Evolutionary conservation across 495 filamentous ascomycete genomes (phyloP), one percentile per base, ranked within the genome.

Genomic region (Halenospora varia): DNA sequence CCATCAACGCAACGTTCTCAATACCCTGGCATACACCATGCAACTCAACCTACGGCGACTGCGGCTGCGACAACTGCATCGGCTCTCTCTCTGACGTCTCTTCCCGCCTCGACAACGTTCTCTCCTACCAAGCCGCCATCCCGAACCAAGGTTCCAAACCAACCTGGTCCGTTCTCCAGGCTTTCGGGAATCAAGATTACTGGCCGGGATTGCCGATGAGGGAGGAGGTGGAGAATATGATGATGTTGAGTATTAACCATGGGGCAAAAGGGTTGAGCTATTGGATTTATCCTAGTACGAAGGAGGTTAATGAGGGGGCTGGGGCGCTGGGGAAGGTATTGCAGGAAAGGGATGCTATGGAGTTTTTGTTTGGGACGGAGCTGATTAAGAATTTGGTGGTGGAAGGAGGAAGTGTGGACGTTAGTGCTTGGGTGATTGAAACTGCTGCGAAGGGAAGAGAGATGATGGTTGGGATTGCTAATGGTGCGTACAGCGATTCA

Each of bases 31-130:
- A 67, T 29, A 85, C 81, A 0, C 65, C 66, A 0, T 88, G 84
- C 65, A 89, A 88, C 60, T 48, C 69, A 0, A 88, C 86, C 0
- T 82, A 88, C 40, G 87, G 87, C 45, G 82, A 84, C 68, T 89
- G 86, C 65, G 87, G 86, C 25, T 89, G 87, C 68, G 87, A 90
- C 62, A 80, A 85, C 65, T 90, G 86, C 65, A 53, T 61, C 0
- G 82, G 83, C 6, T 59, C 63, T 3, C 71, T 88, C 18, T 68
- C 71, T 3, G 86, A 89, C 63, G 80, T 88, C 11, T 62, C 75
- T 0, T 52, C 58, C 1, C 76, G 85, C 0, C 66, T 87, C 2
- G 82, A 87, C 51, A 67, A 65, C 10, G 70, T 81, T 20, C 60
- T 68, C 2, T 22, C 23, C 1, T 84, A 82, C 60, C 76, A 80